Percentiles rank a stretch among this genome's conserved stretches.
phyloP scores from a whole-genome alignment of 495 filamentous ascomycete genomes.

The Annulohypoxylon moriforme region DNA sequence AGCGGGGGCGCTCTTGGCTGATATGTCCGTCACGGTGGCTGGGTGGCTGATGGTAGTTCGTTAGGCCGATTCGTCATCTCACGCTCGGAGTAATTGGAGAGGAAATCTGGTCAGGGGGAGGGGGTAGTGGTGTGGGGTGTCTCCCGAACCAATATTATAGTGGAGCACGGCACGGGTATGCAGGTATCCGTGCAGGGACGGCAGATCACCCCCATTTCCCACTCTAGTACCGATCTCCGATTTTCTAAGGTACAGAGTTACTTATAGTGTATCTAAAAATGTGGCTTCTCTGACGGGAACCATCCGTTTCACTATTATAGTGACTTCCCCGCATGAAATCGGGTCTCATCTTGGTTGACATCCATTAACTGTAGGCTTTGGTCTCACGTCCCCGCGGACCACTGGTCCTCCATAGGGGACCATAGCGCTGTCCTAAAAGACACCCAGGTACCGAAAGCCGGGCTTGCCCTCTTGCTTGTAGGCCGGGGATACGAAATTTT shows the following conservation, averaged over 20 bases:
- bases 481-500: no score
- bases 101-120: no score
- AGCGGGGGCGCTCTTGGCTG: no score
- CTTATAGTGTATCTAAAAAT: no score
- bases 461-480: neutral
- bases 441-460: no score
- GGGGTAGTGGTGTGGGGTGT: no score
- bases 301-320: neutral
- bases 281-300: no score
- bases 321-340: neutral
- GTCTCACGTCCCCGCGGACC: neutral
- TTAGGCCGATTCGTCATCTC: neutral
- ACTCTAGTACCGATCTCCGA: slow-evolving; percentile 2
- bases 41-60: no score
- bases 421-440: neutral
- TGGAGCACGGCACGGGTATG: neutral
- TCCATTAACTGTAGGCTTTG: no score
- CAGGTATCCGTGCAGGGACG: neutral
- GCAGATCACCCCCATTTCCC: slow-evolving; percentile 31
- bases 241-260: slow-evolving; percentile 2
- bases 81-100: neutral
- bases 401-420: neutral
- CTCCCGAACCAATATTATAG: no score
- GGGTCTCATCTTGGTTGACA: neutral
- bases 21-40: neutral